Conservation (phyloP, 2,329 filamentous ascomycete genomes). For the Cladosporium sp. region DNA sequence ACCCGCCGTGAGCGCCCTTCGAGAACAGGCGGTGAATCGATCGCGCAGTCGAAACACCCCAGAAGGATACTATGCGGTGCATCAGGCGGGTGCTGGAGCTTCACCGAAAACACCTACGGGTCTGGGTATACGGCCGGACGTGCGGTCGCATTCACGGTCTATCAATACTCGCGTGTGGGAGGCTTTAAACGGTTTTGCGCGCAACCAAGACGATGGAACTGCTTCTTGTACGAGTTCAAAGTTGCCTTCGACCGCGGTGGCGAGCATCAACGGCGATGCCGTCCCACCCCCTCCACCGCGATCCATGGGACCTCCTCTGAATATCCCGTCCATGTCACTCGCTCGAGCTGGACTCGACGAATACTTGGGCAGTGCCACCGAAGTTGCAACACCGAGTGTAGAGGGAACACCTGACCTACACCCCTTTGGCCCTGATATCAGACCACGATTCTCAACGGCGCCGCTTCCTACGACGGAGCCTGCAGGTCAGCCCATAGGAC, state of each 20-base stretch:
- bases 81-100: conserved; percentile 8
- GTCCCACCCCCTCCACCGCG: conserved; percentile 15
- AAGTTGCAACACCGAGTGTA: conserved; percentile 44
- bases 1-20: conserved; percentile 15
- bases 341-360: conserved; percentile 32
- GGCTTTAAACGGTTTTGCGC: conserved; percentile 33
- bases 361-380: conserved; percentile 42
- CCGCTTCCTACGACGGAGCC: neutral
- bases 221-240: conserved; percentile 22
- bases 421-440: conserved; percentile 13
- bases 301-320: conserved; percentile 28
- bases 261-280: conserved; percentile 27
- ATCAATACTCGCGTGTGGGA: conserved; percentile 32
- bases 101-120: conserved; percentile 17
- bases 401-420: conserved; percentile 37
- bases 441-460: neutral
- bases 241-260: conserved; percentile 29
- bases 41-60: conserved; percentile 8
- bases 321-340: conserved; percentile 20
- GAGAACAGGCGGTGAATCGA: conserved; percentile 11
- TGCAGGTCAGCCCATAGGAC: neutral
- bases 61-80: conserved; percentile 11
- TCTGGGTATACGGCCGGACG: conserved; percentile 25
- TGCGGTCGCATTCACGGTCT: conserved; percentile 22
- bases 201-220: conserved; percentile 27